phyloP scores from a whole-genome alignment of 2,329 filamentous ascomycete species.

The Fusarium begoniae region DNA sequence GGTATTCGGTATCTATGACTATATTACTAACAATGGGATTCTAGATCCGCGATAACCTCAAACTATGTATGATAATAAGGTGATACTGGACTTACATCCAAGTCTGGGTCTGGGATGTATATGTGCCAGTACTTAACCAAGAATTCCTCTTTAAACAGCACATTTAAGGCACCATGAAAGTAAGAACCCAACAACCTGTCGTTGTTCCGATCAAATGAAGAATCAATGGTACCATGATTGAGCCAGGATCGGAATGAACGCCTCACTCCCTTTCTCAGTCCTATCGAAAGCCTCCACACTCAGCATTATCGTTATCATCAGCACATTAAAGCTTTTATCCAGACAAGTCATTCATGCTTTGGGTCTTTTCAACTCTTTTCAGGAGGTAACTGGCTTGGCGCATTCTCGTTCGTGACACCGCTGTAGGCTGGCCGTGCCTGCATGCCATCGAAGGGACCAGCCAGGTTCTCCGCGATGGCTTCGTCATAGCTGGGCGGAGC shows the following conservation, averaged over 20 bases:
- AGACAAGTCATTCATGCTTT: neutral
- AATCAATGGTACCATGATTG: neutral
- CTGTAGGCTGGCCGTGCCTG: constrained; percentile 72
- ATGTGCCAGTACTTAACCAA: neutral
- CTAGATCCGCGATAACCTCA: neutral
- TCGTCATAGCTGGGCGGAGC: constrained; percentile 97
- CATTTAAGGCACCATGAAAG: neutral
- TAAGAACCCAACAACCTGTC: neutral
- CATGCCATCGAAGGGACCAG: constrained; percentile 72
- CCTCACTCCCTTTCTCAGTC: neutral
- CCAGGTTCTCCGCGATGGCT: constrained; percentile 80
- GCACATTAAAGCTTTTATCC: constrained; percentile 6
- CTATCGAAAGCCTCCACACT: neutral
- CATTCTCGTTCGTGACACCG: constrained; percentile 69
- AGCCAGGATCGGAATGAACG: constrained; percentile 9
- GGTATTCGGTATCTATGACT: neutral
- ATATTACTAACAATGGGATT: neutral
- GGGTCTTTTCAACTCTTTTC: constrained; percentile 48
- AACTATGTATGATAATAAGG: neutral
- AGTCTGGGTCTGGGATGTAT: constrained; percentile 8
- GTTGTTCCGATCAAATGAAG: neutral
- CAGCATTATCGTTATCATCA: constrained; percentile 21
- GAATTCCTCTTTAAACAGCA: neutral
- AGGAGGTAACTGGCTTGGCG: constrained; percentile 59
- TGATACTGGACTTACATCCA: neutral